Percentiles rank a stretch among this genome's conserved stretches.
phyloP scores from a whole-genome alignment of 2,329 filamentous ascomycete species.

The Exophiala sideris region DNA sequence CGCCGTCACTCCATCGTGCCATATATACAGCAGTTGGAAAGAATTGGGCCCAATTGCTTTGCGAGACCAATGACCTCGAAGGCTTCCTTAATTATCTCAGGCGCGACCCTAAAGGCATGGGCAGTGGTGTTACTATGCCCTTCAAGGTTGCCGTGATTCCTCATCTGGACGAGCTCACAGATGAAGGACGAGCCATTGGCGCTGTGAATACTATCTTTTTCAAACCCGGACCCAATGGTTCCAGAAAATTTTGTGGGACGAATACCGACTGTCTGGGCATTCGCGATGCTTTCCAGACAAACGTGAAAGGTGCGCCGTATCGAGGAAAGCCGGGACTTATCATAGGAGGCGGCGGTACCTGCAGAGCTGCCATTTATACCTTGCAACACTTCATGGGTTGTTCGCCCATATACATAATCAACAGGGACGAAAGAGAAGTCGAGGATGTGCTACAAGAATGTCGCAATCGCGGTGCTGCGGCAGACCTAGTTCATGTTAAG shows the following conservation, averaged over 20 bases:
- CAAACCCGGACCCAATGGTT: constrained; percentile 40
- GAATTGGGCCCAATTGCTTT: constrained; percentile 49
- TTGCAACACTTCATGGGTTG: constrained; percentile 67
- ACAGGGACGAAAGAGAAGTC: constrained; percentile 67
- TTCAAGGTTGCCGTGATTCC: constrained; percentile 75
- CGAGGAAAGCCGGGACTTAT: constrained; percentile 65
- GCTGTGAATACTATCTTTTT: constrained; percentile 79
- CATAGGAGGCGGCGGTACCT: constrained; percentile 74
- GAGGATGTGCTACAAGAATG: constrained; percentile 65
- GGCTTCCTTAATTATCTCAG: constrained; percentile 36
- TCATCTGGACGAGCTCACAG: constrained; percentile 69
- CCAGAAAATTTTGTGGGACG: constrained; percentile 62
- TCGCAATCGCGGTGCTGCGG: constrained; percentile 55
- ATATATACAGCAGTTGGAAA: constrained; percentile 51
- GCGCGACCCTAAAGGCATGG: constrained; percentile 45
- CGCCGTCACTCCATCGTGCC: constrained; percentile 53
- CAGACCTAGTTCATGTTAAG: constrained; percentile 59
- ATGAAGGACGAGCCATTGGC: constrained; percentile 69
- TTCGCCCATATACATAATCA: constrained; percentile 70
- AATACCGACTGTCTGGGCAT: constrained; percentile 82
- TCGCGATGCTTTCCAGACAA: constrained; percentile 64
- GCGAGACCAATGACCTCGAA: constrained; percentile 29
- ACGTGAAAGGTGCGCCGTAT: constrained; percentile 46
- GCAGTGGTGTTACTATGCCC: constrained; percentile 74
- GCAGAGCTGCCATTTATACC: constrained; percentile 73